These are phyloP conservation scores for Brassica hybrid DNA, from an alignment of 441 rosid genomes.

Conservation along the genomic window DNA sequence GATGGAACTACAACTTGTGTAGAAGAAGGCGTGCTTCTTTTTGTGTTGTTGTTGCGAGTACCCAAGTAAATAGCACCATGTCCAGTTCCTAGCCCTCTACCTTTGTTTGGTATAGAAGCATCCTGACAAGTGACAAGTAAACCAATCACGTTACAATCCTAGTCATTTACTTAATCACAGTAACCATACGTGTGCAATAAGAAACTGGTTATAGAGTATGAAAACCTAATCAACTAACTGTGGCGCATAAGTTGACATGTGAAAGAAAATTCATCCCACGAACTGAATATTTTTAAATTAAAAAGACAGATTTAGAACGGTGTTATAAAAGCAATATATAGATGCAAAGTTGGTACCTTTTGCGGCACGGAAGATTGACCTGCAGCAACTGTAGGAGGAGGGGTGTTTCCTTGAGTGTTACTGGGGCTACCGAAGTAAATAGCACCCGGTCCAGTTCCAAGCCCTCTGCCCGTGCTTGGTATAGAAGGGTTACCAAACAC, in stretches of 20 bases:
- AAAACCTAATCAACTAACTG: not conserved
- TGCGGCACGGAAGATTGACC: not conserved
- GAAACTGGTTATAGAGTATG: not conserved
- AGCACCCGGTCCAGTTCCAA: not conserved
- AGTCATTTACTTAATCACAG: not conserved
- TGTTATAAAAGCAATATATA: not conserved
- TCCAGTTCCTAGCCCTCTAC: not conserved
- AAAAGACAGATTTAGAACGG: not conserved
- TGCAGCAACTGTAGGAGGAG: not conserved
- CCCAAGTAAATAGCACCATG: not conserved
- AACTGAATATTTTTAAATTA: not conserved
- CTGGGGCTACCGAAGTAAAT: not conserved
- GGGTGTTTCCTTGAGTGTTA: conserved; percentile 45
- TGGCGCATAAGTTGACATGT: not conserved
- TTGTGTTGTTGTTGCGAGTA: conserved; percentile 28
- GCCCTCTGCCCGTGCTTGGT: not conserved
- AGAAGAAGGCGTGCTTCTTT: conserved; percentile 27
- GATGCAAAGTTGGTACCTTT: conserved; percentile 12
- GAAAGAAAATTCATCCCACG: not conserved
- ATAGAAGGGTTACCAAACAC: not conserved
- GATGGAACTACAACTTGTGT: not conserved
- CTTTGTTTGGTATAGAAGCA: not conserved
- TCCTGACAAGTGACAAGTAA: not conserved
- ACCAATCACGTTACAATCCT: not conserved
- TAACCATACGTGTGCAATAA: not conserved